Conservation (phyloP, 2,329 filamentous ascomycete species). For the Sarocladiaceae sp. region DNA sequence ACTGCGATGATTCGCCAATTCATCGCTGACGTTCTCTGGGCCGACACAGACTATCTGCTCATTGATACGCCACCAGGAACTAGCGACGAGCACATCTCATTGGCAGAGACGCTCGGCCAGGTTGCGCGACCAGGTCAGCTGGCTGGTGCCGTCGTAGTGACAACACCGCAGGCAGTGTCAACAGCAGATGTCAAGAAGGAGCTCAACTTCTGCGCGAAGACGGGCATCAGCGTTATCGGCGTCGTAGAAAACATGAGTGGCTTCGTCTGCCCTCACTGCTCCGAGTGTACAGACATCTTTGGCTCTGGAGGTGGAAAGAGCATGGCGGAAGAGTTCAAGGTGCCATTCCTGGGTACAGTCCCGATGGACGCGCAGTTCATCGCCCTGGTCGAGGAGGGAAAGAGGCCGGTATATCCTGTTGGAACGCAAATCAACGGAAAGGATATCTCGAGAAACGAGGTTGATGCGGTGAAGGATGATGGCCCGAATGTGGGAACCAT, state of each 20-base stretch:
- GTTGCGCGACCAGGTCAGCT: constrained; percentile 63
- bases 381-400: constrained; percentile 73
- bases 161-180: constrained; percentile 90
- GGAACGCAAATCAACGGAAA: constrained; percentile 60
- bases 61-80: constrained; percentile 97
- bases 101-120: constrained; percentile 77
- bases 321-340: constrained; percentile 83
- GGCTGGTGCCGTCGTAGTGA: constrained; percentile 87
- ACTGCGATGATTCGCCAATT: constrained; percentile 99
- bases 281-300: constrained; percentile 90
- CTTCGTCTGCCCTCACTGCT: constrained; percentile 75
- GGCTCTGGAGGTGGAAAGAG: constrained; percentile 82
- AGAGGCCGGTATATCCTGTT: constrained; percentile 61
- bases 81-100: constrained; percentile 93
- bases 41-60: constrained; percentile 81
- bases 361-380: constrained; percentile 94
- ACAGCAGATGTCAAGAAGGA: constrained; percentile 94
- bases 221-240: constrained; percentile 72
- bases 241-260: constrained; percentile 97
- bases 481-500: constrained; percentile 35
- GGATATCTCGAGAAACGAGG: constrained; percentile 40
- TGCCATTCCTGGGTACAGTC: constrained; percentile 79
- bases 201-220: constrained; percentile 88
- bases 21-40: constrained; percentile 86
- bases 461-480: constrained; percentile 18